Percentiles rank a stretch among this genome's conserved stretches.
phyloP scores from a whole-genome alignment of 108 stramenopile species.

The Conticribra weissflogii region DNA sequence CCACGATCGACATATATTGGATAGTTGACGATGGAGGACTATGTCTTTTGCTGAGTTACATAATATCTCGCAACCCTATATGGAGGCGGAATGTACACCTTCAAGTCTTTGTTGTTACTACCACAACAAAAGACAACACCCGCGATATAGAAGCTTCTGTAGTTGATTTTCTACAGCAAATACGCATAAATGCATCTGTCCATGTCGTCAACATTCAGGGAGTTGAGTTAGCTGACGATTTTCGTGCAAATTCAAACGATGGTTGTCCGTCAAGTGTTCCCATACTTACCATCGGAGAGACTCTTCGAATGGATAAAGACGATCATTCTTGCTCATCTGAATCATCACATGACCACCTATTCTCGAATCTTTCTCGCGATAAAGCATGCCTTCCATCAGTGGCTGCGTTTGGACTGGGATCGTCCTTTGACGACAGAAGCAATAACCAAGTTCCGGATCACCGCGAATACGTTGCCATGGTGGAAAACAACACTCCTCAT shows the following conservation, averaged over 20 bases:
- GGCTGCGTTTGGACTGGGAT: background rate
- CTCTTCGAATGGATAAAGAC: slow-evolving; percentile 2
- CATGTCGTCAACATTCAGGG: slow-evolving; percentile 42
- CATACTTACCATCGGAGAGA: slow-evolving; percentile 20
- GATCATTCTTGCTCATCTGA: slow-evolving; percentile 8
- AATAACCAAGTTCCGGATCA: background rate
- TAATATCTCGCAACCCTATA: slow-evolving; percentile 57
- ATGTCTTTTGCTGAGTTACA: slow-evolving; percentile 68
- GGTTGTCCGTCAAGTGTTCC: slow-evolving; percentile 9
- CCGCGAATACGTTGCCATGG: slow-evolving; percentile 10
- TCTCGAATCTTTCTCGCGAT: slow-evolving; percentile 4
- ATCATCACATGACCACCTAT: slow-evolving; percentile 7
- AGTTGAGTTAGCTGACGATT: slow-evolving; percentile 34
- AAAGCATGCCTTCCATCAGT: slow-evolving; percentile 7
- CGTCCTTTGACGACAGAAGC: background rate
- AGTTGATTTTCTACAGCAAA: slow-evolving; percentile 30
- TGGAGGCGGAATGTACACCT: slow-evolving; percentile 51
- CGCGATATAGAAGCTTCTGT: slow-evolving; percentile 24
- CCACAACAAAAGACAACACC: slow-evolving; percentile 30
- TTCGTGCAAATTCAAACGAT: slow-evolving; percentile 15
- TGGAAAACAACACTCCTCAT: background rate
- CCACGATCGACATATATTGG: slow-evolving; percentile 84
- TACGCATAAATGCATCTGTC: slow-evolving; percentile 47
- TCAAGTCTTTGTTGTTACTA: slow-evolving; percentile 56
- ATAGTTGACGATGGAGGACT: slow-evolving; percentile 74